These are phyloP conservation scores for Candida labiduridarum DNA, from an alignment of 1,139 yeast species.

Conservation along the genomic window DNA sequence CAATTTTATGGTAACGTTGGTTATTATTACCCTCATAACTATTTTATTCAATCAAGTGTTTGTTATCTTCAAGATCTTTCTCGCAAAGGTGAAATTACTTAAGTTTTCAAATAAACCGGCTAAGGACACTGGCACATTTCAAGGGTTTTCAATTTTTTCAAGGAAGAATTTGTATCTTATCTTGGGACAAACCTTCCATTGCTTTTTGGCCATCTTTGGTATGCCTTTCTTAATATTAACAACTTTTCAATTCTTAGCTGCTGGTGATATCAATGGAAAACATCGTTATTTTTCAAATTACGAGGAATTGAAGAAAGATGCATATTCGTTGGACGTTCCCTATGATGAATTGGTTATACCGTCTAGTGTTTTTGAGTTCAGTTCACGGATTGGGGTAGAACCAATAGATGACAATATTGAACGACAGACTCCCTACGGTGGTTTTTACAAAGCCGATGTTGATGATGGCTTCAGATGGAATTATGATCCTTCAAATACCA, in stretches of 20 bases:
- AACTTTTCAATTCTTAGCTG: conserved; percentile 35
- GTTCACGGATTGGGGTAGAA: conserved; percentile 3
- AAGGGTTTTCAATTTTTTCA: conserved; percentile 13
- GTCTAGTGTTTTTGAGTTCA: conserved; percentile 10
- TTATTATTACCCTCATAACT: conserved; percentile 31
- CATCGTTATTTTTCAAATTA: conserved; percentile 18
- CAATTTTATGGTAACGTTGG: conserved; percentile 40
- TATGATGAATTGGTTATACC: conserved; percentile 30
- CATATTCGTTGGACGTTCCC: conserved; percentile 29
- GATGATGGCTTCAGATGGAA: background rate
- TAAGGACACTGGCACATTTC: conserved; percentile 2
- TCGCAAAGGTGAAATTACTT: conserved; percentile 16
- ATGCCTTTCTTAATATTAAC: conserved; percentile 51
- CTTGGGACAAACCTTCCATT: conserved; percentile 36
- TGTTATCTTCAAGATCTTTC: conserved; percentile 20
- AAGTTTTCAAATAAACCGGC: conserved; percentile 9
- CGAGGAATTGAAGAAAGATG: conserved; percentile 21
- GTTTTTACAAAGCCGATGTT: background rate
- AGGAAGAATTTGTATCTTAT: conserved; percentile 28
- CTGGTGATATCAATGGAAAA: conserved; percentile 20
- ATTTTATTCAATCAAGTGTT: conserved; percentile 26
- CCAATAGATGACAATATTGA: background rate
- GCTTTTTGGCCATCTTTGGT: conserved; percentile 40
- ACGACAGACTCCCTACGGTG: background rate
- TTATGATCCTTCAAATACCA: background rate